Evolutionary conservation across 345 rosid species (phyloP).

Genomic region (Mercurialis annua): DNA sequence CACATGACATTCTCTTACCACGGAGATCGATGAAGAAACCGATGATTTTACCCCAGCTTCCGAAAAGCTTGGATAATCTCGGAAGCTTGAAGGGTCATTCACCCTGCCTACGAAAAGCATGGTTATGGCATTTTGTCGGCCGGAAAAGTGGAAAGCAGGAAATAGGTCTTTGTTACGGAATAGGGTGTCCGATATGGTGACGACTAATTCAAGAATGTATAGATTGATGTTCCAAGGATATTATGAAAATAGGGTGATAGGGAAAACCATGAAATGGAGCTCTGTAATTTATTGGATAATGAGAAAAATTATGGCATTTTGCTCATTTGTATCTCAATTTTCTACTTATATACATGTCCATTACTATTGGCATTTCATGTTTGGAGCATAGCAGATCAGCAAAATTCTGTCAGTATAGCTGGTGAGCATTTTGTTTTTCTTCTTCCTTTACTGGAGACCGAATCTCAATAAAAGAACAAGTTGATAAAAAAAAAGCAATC

Average conservation of each 20-base stretch:
- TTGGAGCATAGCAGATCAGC: too few species aligned
- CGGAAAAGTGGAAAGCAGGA: neutral
- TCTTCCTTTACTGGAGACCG: too few species aligned
- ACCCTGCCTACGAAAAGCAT: constrained; percentile 2
- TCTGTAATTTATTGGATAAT: constrained; percentile 22
- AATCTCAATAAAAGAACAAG: too few species aligned
- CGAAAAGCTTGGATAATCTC: constrained; percentile 5
- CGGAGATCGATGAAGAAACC: neutral
- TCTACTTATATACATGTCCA: neutral
- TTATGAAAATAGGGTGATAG: constrained; percentile 15
- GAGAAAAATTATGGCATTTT: constrained; percentile 3
- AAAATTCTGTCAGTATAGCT: too few species aligned
- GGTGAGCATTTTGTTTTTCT: too few species aligned
- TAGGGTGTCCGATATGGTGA: constrained; percentile 7
- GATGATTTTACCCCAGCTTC: constrained; percentile 10
- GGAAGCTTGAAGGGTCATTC: neutral
- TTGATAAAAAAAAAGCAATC: too few species aligned
- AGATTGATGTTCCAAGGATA: constrained; percentile 32
- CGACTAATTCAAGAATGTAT: constrained; percentile 30
- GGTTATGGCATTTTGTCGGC: constrained; percentile 8
- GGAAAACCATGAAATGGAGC: constrained; percentile 10
- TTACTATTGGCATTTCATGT: neutral
- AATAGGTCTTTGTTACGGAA: constrained; percentile 1
- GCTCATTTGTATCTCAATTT: neutral
- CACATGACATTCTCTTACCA: neutral